phyloP scores from a whole-genome alignment of 129 eudicot genomes.

The Smallanthus sonchifolius region DNA sequence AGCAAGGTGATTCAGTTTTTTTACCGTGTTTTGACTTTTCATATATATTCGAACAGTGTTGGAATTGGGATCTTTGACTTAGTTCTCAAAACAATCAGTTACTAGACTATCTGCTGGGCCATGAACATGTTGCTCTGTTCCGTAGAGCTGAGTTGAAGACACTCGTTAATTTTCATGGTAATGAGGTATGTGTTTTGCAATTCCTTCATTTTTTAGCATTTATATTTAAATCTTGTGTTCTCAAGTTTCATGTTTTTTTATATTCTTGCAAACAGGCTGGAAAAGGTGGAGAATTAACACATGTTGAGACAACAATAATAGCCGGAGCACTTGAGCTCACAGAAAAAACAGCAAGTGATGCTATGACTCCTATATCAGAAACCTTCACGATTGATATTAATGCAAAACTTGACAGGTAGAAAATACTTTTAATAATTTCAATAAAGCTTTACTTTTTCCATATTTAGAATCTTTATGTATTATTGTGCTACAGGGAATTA shows the following conservation, averaged over 20 bases:
- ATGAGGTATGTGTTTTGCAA: constrained; percentile 49
- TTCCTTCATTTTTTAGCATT: not conserved
- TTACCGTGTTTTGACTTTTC: not conserved
- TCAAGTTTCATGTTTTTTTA: not conserved
- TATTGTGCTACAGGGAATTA: constrained; percentile 34
- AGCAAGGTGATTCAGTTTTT: constrained; percentile 61
- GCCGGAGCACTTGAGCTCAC: constrained; percentile 90
- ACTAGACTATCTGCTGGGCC: constrained; percentile 70
- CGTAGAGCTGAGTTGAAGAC: constrained; percentile 96
- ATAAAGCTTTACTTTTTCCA: not conserved
- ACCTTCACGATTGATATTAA: constrained; percentile 80
- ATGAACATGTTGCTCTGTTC: constrained; percentile 69
- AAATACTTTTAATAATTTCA: not conserved
- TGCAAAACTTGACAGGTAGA: constrained; percentile 75
- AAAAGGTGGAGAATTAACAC: constrained; percentile 97
- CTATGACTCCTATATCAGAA: constrained; percentile 92
- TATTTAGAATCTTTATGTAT: not conserved
- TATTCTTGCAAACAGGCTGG: constrained; percentile 54
- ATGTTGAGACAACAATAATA: constrained; percentile 94
- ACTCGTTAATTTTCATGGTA: constrained; percentile 83
- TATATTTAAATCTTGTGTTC: not conserved
- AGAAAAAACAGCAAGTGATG: constrained; percentile 90
- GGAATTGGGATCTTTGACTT: constrained; percentile 7
- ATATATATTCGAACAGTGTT: not conserved
- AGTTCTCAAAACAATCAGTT: constrained; percentile 36